phyloP scores from a whole-genome alignment of 805 yeast species.

The Candida hungchunana region DNA sequence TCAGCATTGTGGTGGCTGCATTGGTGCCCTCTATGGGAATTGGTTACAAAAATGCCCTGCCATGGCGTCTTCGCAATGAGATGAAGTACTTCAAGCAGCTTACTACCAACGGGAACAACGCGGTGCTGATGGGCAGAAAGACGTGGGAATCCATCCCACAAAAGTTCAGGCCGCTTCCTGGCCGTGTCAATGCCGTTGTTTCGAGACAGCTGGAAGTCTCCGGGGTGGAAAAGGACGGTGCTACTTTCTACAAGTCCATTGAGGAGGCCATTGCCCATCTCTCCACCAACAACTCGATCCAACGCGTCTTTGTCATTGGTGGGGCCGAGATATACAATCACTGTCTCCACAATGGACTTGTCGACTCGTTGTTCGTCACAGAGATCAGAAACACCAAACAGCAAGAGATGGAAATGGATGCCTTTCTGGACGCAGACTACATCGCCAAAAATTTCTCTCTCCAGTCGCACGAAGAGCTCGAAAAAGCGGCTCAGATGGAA shows the following conservation, averaged over 20 bases:
- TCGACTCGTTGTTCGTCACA: slow-evolving; percentile 62
- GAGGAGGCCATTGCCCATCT: slow-evolving; percentile 37
- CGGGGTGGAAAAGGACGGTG: slow-evolving; percentile 22
- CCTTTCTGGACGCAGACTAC: slow-evolving; percentile 47
- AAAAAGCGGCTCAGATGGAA: slow-evolving; percentile 32
- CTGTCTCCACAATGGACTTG: slow-evolving; percentile 41
- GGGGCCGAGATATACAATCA: slow-evolving; percentile 84
- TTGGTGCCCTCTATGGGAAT: slow-evolving; percentile 77
- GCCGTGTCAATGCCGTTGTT: slow-evolving; percentile 69
- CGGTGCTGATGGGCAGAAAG: slow-evolving; percentile 92
- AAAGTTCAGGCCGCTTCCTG: slow-evolving; percentile 77
- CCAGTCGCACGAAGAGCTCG: slow-evolving; percentile 32
- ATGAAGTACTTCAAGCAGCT: slow-evolving; percentile 80
- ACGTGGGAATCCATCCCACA: slow-evolving; percentile 94
- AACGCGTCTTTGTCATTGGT: slow-evolving; percentile 78
- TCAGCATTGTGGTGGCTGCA: slow-evolving; percentile 81
- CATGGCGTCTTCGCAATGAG: slow-evolving; percentile 84
- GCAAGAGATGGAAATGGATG: slow-evolving; percentile 51
- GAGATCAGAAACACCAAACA: slow-evolving; percentile 45
- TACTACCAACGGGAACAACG: slow-evolving; percentile 52
- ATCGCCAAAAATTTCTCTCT: slow-evolving; percentile 35
- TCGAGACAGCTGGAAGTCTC: slow-evolving; percentile 39
- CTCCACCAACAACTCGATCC: slow-evolving; percentile 32
- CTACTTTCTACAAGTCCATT: slow-evolving; percentile 37
- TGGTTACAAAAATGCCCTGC: slow-evolving; percentile 75